Evolutionary conservation across 2,329 filamentous ascomycete species (phyloP).

Genomic region (Calonectria ilicicola): DNA sequence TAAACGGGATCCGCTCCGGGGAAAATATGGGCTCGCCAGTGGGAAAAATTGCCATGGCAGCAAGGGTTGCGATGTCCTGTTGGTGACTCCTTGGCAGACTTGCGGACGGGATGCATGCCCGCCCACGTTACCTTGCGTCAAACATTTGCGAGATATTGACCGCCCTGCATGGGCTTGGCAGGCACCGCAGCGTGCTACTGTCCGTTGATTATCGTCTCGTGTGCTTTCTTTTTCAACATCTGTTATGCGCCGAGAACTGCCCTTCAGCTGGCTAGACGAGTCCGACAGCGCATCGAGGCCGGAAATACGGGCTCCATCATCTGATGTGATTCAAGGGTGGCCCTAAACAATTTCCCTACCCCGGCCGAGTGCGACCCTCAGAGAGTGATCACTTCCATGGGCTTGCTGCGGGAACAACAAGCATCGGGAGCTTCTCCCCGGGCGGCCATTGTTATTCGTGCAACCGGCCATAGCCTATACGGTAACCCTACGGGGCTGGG

Average conservation of each 20-base stretch:
- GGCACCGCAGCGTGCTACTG: neutral
- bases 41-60: neutral
- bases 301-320: neutral
- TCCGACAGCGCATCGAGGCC: neutral
- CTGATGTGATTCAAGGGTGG: slow-evolving; percentile 1
- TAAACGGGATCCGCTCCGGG: neutral
- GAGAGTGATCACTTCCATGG: neutral
- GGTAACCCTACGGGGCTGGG: neutral
- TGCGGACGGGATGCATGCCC: neutral
- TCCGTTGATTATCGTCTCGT: neutral
- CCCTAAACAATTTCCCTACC: neutral
- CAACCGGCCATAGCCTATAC: neutral
- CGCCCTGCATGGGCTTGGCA: neutral
- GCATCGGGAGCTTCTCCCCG: neutral
- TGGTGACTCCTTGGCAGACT: neutral
- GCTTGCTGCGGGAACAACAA: neutral
- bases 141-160: slow-evolving; percentile 9
- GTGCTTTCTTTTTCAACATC: neutral
- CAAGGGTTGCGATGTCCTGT: neutral
- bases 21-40: slow-evolving; percentile 4
- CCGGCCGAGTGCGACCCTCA: neutral
- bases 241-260: neutral
- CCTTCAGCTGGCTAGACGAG: neutral
- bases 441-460: neutral
- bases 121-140: neutral